phyloP scores from a whole-genome alignment of 192 early-diverging fungal genomes.

The Haplosporangium gracile region DNA sequence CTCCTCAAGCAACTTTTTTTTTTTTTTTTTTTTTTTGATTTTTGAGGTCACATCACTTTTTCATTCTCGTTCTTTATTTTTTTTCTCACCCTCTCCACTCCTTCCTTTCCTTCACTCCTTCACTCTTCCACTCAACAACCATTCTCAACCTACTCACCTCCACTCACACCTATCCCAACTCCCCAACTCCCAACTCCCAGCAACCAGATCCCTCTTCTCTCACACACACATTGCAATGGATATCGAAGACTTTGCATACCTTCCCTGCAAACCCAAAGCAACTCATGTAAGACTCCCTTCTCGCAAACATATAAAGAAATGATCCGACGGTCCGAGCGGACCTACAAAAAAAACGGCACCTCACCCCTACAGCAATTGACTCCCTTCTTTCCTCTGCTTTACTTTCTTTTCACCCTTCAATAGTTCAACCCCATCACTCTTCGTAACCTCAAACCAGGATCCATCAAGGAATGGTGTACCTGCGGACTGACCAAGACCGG shows the following conservation, averaged over 20 bases:
- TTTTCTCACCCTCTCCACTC: conserved; percentile 7
- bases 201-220: not conserved
- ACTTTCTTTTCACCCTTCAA: not conserved
- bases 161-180: not conserved
- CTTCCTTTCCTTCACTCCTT: not conserved
- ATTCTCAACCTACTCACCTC: not conserved
- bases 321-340: not conserved
- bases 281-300: conserved; percentile 26
- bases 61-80: not conserved
- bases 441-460: conserved; percentile 47
- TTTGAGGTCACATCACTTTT: not conserved
- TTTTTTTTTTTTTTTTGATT: not conserved
- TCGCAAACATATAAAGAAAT: no score
- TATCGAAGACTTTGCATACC: conserved; percentile 49
- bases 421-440: conserved; percentile 51
- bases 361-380: not conserved
- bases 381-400: not conserved
- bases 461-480: conserved; percentile 55
- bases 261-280: conserved; percentile 40
- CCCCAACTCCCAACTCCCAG: not conserved
- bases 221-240: conserved; percentile 21
- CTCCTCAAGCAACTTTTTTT: conserved; percentile 6
- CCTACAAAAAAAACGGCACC: not conserved
- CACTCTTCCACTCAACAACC: not conserved
- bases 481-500: conserved; percentile 55